phyloP scores from a whole-genome alignment of 176 grass and related monocot species.

The Musa acuminata region DNA sequence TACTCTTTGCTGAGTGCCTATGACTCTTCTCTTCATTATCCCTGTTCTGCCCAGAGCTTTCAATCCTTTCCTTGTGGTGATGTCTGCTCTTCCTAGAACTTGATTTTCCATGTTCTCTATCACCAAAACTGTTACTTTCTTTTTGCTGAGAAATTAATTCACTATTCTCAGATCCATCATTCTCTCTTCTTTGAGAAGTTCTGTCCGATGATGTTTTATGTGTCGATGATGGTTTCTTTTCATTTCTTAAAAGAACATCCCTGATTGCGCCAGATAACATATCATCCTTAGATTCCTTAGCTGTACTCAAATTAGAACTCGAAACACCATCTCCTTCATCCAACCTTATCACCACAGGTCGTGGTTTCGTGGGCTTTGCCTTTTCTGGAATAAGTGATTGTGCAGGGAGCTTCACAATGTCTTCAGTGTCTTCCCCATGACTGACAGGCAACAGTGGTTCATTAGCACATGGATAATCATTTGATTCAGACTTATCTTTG shows the following conservation, averaged over 20 bases:
- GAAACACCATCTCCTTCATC: conserved; percentile 62
- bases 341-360: conserved; percentile 82
- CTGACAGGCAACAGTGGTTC: conserved; percentile 40
- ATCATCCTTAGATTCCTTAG: conserved; percentile 33
- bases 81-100: conserved; percentile 39
- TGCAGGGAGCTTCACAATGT: conserved; percentile 25
- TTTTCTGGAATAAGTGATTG: conserved; percentile 34
- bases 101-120: conserved; percentile 29
- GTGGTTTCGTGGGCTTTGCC: conserved; percentile 39
- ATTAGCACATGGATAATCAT: conserved; percentile 61
- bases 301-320: conserved; percentile 26
- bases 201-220: conserved; percentile 20
- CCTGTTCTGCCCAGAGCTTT: conserved; percentile 36
- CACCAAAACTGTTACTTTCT: conserved; percentile 21
- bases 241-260: conserved; percentile 45
- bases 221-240: conserved; percentile 31
- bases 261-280: conserved; percentile 39
- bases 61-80: conserved; percentile 40
- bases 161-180: conserved; percentile 14
- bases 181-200: conserved; percentile 24
- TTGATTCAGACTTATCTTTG: conserved; percentile 40
- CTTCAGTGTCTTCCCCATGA: conserved; percentile 26
- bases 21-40: conserved; percentile 32
- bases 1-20: conserved; percentile 37
- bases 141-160: conserved; percentile 30